phyloP scores from a whole-genome alignment of 768 basidiomycete species.

The Naganishia friedmannii region DNA sequence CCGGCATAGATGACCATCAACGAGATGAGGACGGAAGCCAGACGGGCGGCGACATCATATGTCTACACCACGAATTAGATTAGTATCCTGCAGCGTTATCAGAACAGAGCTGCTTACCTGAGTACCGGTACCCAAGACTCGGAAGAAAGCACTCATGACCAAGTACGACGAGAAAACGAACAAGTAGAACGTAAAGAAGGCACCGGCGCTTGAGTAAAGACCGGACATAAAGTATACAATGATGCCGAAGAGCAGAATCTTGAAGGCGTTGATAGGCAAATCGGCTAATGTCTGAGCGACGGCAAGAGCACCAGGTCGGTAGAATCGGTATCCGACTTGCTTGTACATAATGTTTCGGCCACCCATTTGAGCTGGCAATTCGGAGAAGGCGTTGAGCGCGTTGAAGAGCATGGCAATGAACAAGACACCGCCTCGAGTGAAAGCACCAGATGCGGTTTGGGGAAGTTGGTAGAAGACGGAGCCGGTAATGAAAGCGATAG shows the following conservation, averaged over 20 bases:
- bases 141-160: constrained; percentile 80
- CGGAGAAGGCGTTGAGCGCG: constrained; percentile 55
- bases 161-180: constrained; percentile 60
- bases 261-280: constrained; percentile 52
- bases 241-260: constrained; percentile 52
- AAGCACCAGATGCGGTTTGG: constrained; percentile 71
- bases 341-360: constrained; percentile 65
- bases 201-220: constrained; percentile 48
- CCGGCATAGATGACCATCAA: constrained; percentile 68
- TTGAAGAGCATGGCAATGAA: constrained; percentile 58
- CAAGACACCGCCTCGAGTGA: constrained; percentile 79
- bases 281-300: constrained; percentile 53
- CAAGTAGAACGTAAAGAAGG: constrained; percentile 58
- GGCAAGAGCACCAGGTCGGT: constrained; percentile 53
- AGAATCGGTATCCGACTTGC: constrained; percentile 55
- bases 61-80: constrained; percentile 54
- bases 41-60: constrained; percentile 62
- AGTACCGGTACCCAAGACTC: constrained; percentile 56
- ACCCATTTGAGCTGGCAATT: constrained; percentile 63
- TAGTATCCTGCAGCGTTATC: background rate
- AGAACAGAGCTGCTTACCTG: background rate
- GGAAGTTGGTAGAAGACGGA: constrained; percentile 72
- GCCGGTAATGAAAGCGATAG: constrained; percentile 63
- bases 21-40: constrained; percentile 68
- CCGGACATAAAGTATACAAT: constrained; percentile 53